phyloP scores from a whole-genome alignment of 257 asterid genomes.

The Mitragyna speciosa region DNA sequence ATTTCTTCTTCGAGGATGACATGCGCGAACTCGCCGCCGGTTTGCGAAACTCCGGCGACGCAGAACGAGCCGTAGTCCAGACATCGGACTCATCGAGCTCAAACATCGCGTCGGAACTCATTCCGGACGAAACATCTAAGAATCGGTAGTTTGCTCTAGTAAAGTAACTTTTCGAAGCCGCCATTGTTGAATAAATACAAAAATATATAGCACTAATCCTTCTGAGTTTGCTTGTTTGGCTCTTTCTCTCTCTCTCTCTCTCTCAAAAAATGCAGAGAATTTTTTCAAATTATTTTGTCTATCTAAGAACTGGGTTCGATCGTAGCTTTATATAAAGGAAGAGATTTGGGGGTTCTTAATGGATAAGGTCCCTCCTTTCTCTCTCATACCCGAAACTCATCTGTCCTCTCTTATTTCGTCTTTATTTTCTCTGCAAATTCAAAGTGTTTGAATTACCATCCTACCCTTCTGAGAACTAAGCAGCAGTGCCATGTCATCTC shows the following conservation, averaged over 20 bases:
- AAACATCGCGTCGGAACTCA: conserved; percentile 34
- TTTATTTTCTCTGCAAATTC: conserved; percentile 33
- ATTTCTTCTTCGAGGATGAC: conserved; percentile 40
- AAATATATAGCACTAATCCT: background rate
- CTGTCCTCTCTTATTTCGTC: conserved; percentile 22
- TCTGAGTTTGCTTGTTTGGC: background rate
- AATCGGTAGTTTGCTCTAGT: conserved; percentile 57
- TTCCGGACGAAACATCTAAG: conserved; percentile 33
- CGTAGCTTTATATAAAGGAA: conserved; percentile 44
- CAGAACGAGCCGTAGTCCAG: conserved; percentile 52
- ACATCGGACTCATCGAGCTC: conserved; percentile 91
- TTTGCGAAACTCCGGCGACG: conserved; percentile 62
- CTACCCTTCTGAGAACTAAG: background rate
- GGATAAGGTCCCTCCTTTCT: conserved; percentile 51
- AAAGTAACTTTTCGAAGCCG: conserved; percentile 66
- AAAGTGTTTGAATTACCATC: background rate
- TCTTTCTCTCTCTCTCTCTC: background rate
- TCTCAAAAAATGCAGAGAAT: background rate
- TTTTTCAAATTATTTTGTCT: conserved; percentile 4
- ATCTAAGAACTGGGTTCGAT: background rate
- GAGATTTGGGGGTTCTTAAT: conserved; percentile 17
- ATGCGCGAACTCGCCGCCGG: conserved; percentile 27
- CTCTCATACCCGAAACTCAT: conserved; percentile 26
- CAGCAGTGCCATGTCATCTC: background rate
- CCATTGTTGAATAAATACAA: conserved; percentile 40